phyloP scores from a whole-genome alignment of 225 moss, liverwort and hornwort species.

The Lunularia cruciata region DNA sequence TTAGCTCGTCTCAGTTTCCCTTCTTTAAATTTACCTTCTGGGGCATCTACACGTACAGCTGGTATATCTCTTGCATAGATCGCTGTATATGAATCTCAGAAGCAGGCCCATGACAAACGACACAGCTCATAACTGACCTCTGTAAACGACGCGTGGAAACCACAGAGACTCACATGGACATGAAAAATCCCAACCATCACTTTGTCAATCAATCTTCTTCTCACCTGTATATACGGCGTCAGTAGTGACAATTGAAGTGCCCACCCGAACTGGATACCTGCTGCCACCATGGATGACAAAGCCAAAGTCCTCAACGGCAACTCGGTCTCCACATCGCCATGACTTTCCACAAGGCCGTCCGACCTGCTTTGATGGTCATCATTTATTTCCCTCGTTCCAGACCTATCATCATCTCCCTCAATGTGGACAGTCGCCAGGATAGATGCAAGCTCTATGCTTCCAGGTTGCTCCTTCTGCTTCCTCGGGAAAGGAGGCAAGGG shows the following conservation, averaged over 20 bases:
- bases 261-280: slow-evolving; percentile 57
- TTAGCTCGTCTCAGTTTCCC: not conserved
- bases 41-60: slow-evolving; percentile 27
- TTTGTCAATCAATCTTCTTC: slow-evolving; percentile 1
- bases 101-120: slow-evolving; percentile 38
- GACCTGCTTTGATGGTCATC: not conserved
- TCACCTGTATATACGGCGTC: slow-evolving; percentile 55
- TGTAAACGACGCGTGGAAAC: not conserved
- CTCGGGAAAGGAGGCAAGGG: not conserved
- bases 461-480: slow-evolving; percentile 9
- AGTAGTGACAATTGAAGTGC: slow-evolving; percentile 57
- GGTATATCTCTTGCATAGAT: slow-evolving; percentile 27
- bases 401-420: slow-evolving; percentile 24
- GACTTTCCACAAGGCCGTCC: not conserved
- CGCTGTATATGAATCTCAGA: slow-evolving; percentile 30
- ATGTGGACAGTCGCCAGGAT: slow-evolving; percentile 26
- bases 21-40: slow-evolving; percentile 28
- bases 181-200: not conserved
- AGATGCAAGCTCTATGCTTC: slow-evolving; percentile 41
- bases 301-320: slow-evolving; percentile 34
- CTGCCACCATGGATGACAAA: slow-evolving; percentile 50
- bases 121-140: slow-evolving; percentile 13
- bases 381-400: slow-evolving; percentile 7
- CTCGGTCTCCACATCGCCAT: slow-evolving; percentile 5
- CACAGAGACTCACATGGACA: not conserved